phyloP scores from a whole-genome alignment of 2,329 filamentous ascomycete genomes.

The Thyridium curvatum region DNA sequence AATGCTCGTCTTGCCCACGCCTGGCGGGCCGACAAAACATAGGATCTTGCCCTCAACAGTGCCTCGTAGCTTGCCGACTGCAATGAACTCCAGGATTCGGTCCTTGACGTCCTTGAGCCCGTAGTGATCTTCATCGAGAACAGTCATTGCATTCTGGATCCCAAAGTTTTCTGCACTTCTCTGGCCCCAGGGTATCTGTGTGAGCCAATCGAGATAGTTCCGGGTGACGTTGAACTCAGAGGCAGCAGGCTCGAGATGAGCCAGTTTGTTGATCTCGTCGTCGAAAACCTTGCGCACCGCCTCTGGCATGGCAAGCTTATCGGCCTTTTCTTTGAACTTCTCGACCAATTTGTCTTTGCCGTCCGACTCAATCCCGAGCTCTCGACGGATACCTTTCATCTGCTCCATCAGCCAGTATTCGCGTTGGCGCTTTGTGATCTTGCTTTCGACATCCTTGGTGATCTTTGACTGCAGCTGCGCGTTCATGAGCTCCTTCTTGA shows the following conservation, averaged over 20 bases:
- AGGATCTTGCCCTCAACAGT: conserved; percentile 98
- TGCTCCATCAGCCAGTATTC: conserved; percentile 99
- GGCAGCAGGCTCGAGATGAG: conserved; percentile 88
- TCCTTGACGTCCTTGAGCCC: conserved; percentile 98
- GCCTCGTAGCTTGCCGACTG: conserved; percentile 91
- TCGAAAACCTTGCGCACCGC: conserved; percentile 96
- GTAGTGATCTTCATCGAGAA: conserved; percentile 94
- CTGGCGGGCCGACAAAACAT: conserved; percentile 93
- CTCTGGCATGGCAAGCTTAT: conserved; percentile 93
- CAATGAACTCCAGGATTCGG: conserved; percentile 95
- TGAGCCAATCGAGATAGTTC: conserved; percentile 98
- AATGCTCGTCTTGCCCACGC: conserved; percentile 98
- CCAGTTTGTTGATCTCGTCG: conserved; percentile 94
- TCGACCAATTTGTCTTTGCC: conserved; percentile 98
- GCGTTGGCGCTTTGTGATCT: conserved; percentile 93
- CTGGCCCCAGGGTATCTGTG: conserved; percentile 95
- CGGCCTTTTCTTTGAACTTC: conserved; percentile 92
- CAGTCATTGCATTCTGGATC: conserved; percentile 82
- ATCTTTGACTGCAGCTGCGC: conserved; percentile 96
- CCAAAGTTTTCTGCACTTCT: conserved; percentile 95
- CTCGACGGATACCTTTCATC: conserved; percentile 96
- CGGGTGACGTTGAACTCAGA: conserved; percentile 98
- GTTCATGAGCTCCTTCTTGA: conserved; percentile 99
- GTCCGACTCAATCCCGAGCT: conserved; percentile 93
- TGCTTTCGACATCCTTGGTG: conserved; percentile 92